Base-by-base conservation (phyloP, 352 stramenopile species). In the Phytopythium delawarense region DNA sequence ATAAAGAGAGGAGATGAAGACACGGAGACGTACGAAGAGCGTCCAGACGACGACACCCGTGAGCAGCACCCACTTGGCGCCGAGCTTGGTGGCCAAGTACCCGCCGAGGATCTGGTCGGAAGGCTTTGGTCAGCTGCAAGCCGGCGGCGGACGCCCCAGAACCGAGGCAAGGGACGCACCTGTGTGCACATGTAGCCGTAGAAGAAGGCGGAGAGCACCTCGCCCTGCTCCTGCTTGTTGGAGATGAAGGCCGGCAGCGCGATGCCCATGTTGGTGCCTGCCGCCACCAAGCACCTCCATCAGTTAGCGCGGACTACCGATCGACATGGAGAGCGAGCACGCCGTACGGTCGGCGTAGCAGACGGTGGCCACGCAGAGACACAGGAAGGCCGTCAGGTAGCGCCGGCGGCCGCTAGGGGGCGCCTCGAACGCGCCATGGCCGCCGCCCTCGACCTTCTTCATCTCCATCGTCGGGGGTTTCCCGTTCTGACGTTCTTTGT, bases 161-260 rank as follows among this genome's bases (percentile, higher is more conserved):
- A 52, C 20, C 16, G 54, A 48, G 28, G 21, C 18, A 45, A 65
- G n/a, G 8, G 4, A 54, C 46, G 28, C 46, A 89, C 84, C 75
- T 96, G 87, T 11, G 87, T 96, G 64, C 79, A 75, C 74, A 96
- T 84, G 69, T 96, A 96, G 48, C 87, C 87, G 49, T 92, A 96
- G 70, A 93, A 96, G 67, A 96, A 96, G 25, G 85, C 79, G 16
- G 85, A 89, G 39, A 96, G 73, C 46, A 96, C 74, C 62, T 91
- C 80, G 0, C 87, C 85, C 62, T 96, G 87, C 54, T 91, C 77
- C 21, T 76, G 76, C 61, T 92, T 92, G 69, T 81, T 73, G 51
- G 74, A 70, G 20, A 93, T 73, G 58, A 96, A 92, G 15, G 82
- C 73, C 25, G 85, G 80, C 51, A 94, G 75, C 40, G 85, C 84